Conservation (phyloP, 805 yeast genomes). For the Diddensiella caesifluorescens region DNA sequence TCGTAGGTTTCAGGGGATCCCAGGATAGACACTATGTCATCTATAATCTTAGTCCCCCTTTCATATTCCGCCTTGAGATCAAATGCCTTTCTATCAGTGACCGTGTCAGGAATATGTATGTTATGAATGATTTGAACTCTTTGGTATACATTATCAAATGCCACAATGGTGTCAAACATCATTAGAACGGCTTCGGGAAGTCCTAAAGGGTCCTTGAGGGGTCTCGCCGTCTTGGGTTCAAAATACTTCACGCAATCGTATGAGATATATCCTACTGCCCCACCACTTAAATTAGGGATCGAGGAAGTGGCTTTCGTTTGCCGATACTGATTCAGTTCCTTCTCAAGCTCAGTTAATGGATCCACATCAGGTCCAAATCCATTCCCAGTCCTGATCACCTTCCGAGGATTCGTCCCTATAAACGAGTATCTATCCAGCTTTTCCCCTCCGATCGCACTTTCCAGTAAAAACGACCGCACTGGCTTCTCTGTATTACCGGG, state of each 20-base stretch:
- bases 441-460: conserved; percentile 85
- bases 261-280: conserved; percentile 93
- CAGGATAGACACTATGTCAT: conserved; percentile 43
- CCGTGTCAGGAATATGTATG: conserved; percentile 42
- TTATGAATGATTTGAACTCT: conserved; percentile 88
- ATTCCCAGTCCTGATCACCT: conserved; percentile 79
- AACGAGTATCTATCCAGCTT: conserved; percentile 86
- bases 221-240: conserved; percentile 81
- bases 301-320: conserved; percentile 47
- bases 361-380: conserved; percentile 60
- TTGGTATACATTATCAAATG: conserved; percentile 91
- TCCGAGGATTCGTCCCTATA: conserved; percentile 80
- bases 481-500: conserved; percentile 43
- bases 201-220: conserved; percentile 67
- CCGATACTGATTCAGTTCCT: conserved; percentile 57
- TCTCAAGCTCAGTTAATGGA: conserved; percentile 70
- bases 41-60: conserved; percentile 53
- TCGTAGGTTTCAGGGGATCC: conserved; percentile 34
- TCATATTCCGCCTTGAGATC: conserved; percentile 46
- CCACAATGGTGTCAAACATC: conserved; percentile 86
- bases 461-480: conserved; percentile 76
- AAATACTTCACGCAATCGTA: conserved; percentile 96
- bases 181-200: conserved; percentile 90
- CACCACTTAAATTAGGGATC: conserved; percentile 86
- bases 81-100: conserved; percentile 19